phyloP scores from a whole-genome alignment of 2,329 filamentous ascomycete species.

The Gyromitra esculenta region DNA sequence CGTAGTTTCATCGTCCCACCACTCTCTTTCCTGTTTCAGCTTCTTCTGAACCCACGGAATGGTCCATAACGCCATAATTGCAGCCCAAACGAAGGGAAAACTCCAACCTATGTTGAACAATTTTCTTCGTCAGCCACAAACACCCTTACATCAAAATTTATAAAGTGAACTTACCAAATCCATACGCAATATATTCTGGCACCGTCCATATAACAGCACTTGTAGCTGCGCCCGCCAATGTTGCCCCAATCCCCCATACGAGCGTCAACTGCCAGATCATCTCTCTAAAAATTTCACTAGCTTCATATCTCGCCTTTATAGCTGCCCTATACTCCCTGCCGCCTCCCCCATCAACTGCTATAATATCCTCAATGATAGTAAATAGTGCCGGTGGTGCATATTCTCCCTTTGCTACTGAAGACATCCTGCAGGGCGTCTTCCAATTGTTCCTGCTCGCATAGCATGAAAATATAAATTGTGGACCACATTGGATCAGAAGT shows the following conservation, averaged over 20 bases:
- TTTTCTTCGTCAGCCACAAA: neutral
- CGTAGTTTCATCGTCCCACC: conserved; percentile 14
- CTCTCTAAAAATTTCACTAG: conserved; percentile 43
- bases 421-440: conserved; percentile 42
- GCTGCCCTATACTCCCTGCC: conserved; percentile 39
- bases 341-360: conserved; percentile 50
- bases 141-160: neutral
- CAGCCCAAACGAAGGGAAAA: conserved; percentile 50
- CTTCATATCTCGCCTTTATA: conserved; percentile 42
- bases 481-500: conserved; percentile 36
- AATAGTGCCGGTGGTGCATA: conserved; percentile 37
- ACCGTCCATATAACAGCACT: conserved; percentile 37
- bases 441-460: conserved; percentile 20
- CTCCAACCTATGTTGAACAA: conserved; percentile 38
- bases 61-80: conserved; percentile 40
- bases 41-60: conserved; percentile 44
- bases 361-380: conserved; percentile 50
- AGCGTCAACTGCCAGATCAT: conserved; percentile 47
- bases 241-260: conserved; percentile 44
- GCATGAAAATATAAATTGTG: conserved; percentile 50
- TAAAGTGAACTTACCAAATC: conserved; percentile 30
- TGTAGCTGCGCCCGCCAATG: conserved; percentile 23
- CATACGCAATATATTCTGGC: conserved; percentile 49
- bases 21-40: conserved; percentile 39
- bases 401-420: conserved; percentile 38